Percentiles rank a stretch among this genome's conserved stretches.
These are phyloP conservation scores for Scopulariopsis brevicaulis DNA, from an alignment of 2,329 filamentous ascomycete species.

Conservation along the genomic window DNA sequence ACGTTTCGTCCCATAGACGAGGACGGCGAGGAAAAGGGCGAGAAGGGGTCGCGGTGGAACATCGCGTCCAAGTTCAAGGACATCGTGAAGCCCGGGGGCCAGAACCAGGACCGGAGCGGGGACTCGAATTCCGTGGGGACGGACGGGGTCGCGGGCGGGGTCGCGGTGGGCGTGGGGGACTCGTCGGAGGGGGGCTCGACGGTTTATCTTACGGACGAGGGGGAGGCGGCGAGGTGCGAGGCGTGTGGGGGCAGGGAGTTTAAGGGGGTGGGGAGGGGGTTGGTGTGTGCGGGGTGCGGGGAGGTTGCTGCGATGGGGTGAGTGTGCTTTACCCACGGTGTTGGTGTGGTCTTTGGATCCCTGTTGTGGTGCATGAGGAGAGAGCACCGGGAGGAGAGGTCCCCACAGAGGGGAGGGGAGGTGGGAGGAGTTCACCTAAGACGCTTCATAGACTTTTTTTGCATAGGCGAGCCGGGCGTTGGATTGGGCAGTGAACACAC, in stretches of 20 bases:
- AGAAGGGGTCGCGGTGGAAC: conserved; percentile 27
- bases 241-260: conserved; percentile 53
- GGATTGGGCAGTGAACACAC: too few relatives aligned
- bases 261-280: conserved; percentile 38
- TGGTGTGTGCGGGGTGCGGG: conserved; percentile 51
- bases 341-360: not conserved
- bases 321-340: not conserved
- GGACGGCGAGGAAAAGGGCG: conserved; percentile 34
- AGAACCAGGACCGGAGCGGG: not conserved
- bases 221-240: conserved; percentile 31
- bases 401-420: too few relatives aligned
- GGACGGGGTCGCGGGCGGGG: not conserved
- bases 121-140: not conserved
- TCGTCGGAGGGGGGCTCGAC: not conserved
- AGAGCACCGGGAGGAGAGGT: too few relatives aligned
- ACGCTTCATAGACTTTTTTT: too few relatives aligned
- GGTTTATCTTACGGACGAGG: conserved; percentile 22
- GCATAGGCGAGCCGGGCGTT: too few relatives aligned
- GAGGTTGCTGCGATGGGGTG: conserved; percentile 9
- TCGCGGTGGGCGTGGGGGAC: not conserved
- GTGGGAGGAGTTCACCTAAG: too few relatives aligned
- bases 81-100: conserved; percentile 8
- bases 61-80: conserved; percentile 15
- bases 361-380: too few relatives aligned
- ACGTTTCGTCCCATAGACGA: conserved; percentile 32